Evolutionary conservation across 108 stramenopile genomes (phyloP), one percentile per base, ranked within the genome.

Genomic region (Skeletonema potamos): DNA sequence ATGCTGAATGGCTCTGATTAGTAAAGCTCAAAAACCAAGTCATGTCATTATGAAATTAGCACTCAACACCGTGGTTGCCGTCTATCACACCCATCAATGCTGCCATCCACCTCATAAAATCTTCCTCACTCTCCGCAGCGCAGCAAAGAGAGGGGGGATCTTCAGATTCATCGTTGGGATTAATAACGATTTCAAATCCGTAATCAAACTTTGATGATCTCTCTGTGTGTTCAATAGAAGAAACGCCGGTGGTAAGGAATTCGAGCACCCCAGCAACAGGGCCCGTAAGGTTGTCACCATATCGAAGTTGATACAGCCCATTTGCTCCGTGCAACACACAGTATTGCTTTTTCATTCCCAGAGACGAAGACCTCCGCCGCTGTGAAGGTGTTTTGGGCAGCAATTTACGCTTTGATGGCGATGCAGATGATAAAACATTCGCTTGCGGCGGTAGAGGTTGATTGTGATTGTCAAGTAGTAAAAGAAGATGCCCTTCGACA

Each of bases 151-250:
- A 63, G 0, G 79, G 79, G 48, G 79, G 54, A 58, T 73, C 67
- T 37, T 37, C 24, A 20, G 24, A 54, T 61, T n/a, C n/a, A n/a
- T n/a, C 62, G 9, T 59, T 33, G 6, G 72, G 36, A 64, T 80
- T 80, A 4, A 79, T 72, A 58, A 67, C 36, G n/a, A 79, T 79
- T 68, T 79, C 78, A 72, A 79, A 79, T 32, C 78, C 78, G 46
- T 46, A 71, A 3, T 54, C 43, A 56, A 37, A 62, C 8, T 20
- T 29, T 9, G 65, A 60, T 43, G 79, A 80, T 13, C 71, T 66
- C 36, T 61, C 43, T 20, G 79, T 80, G 46, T 80, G 79, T 18
- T 80, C 79, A 64, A 73, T 59, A 20, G 54, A 57, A 29, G 62
- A 68, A 27, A 80, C 79, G 9, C 71, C 66, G 12, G 72, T 68